Base-by-base conservation (phyloP, 2,329 filamentous ascomycete genomes). In the Colletotrichum chlorophyti region DNA sequence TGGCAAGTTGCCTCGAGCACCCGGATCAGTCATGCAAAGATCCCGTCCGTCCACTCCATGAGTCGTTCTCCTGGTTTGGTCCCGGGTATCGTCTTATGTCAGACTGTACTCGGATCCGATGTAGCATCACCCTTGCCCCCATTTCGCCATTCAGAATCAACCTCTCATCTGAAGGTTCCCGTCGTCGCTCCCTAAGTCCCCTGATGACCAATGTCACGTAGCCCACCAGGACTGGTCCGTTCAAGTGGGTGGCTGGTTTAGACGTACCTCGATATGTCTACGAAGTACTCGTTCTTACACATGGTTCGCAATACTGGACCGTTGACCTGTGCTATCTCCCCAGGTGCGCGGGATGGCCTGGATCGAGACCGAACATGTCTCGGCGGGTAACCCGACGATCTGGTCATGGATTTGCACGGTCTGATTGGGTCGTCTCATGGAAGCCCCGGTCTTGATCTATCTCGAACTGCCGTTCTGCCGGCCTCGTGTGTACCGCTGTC, bases 321-420 rank as follows among this genome's bases (percentile, higher is more conserved):
- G 31, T 48, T 27, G 38, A 54, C 43, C 40, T 29, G 43, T 37
- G 37, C 24, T n/a, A 34, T 35, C 43, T 59, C 32, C n/a, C 31
- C 9, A 15, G 29, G 11, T 32, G 21, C 11, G 37, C 21, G 38
- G 55, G 51, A 32, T 55, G 37, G 29, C 24, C 54, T 37, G n/a
- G n/a, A n/a, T 45, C 50, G 42, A 38, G 17, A 34, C 37, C 11
- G 31, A 24, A 27, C 23, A 27, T 26, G 40, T 26, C 50, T 24
- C 27, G 31, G 55, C 23, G 37, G 55, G 37, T 43, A 55, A 49
- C 51, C 51, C 38, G 55, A 45, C 38, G 51, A 55, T 59, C 51
- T 45, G 26, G 26, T 49, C 32, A 48, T 31, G 40, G 26, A 54
- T 24, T 45, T 55, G 15, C 24, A n/a, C 21, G 37, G 31, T 17